Evolutionary conservation across 1,284 basidiomycete species (phyloP), one percentile per base, ranked within the genome.

Genomic region (Coniophora puteana): DNA sequence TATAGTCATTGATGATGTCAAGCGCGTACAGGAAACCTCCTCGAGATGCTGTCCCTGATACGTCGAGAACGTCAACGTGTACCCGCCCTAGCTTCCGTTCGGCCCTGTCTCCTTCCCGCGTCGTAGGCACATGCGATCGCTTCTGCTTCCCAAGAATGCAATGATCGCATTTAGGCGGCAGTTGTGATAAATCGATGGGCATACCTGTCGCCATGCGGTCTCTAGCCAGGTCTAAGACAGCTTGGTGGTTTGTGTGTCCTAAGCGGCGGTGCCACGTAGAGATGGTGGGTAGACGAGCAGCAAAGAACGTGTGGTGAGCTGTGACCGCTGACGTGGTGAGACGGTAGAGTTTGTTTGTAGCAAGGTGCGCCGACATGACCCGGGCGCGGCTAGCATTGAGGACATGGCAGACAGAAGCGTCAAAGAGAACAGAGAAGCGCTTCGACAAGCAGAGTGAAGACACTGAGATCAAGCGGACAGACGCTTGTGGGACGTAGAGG

Each of bases 141-240:
- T n/a, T 44, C 46, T 50, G 48, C 36, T 50, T 50, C 5, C 43
- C 40, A 16, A 38, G 46, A 18, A 50, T 47, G 34, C 49, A 50
- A 8, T 12, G 13, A 13, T 31, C 27, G 31, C 38, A 39, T 16
- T 13, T 13, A n/a, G 23, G 12, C 17, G 36, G 36, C 7, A 13
- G 20, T 5, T 24, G n/a, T 23, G 42, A 38, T 1, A 39, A 30
- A n/a, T 42, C 28, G 32, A 42, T 37, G 1, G 31, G 37, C 42
- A 43, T 43, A 43, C 42, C 42, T 2, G 25, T 39, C 5, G 22
- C 20, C 4, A 14, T 8, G 5, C 37, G 23, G 16, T 12, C 20
- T 4, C n/a, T 3, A 0, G 42, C 23, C 4, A 43, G 27, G 3
- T 43, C 37, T 4, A 32, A 17, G 2, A 43, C 25, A 0, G 36